Evolutionary conservation across 257 asterid genomes (phyloP).

Genomic region (Jacaranda copaia): DNA sequence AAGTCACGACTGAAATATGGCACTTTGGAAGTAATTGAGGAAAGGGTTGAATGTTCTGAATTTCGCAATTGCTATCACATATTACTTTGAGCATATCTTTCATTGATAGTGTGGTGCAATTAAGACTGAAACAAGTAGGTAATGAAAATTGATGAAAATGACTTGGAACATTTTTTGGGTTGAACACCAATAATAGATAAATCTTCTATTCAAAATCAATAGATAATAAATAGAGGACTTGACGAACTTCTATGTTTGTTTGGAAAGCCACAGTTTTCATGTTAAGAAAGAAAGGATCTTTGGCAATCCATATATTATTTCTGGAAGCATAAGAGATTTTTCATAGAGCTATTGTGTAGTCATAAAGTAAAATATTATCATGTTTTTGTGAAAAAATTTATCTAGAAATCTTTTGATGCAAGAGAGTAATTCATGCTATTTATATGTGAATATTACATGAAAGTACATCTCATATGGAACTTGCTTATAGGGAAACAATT

Average conservation of each 20-base stretch:
- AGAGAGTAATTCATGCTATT: not conserved
- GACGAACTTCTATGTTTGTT: not conserved
- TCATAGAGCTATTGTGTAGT: not conserved
- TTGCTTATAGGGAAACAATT: too few species aligned
- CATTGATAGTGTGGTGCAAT: too few species aligned
- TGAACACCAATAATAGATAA: too few species aligned
- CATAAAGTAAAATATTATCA: not conserved
- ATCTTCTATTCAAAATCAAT: not conserved
- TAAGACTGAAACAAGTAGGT: too few species aligned
- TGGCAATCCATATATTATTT: not conserved
- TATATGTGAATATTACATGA: not conserved
- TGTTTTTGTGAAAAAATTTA: not conserved
- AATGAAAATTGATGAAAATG: too few species aligned
- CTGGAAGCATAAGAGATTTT: too few species aligned
- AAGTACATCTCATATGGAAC: not conserved
- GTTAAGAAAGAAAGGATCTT: not conserved
- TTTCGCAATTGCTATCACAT: not conserved
- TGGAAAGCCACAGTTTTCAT: not conserved
- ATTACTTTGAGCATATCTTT: too few species aligned
- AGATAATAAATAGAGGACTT: not conserved
- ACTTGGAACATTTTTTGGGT: too few species aligned
- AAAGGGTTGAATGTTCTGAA: not conserved
- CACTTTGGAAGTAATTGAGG: not conserved
- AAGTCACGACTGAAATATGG: not conserved
- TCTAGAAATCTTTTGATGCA: not conserved